Evolutionary conservation across 768 basidiomycete genomes (phyloP).

Genomic region (Serendipita sp.): DNA sequence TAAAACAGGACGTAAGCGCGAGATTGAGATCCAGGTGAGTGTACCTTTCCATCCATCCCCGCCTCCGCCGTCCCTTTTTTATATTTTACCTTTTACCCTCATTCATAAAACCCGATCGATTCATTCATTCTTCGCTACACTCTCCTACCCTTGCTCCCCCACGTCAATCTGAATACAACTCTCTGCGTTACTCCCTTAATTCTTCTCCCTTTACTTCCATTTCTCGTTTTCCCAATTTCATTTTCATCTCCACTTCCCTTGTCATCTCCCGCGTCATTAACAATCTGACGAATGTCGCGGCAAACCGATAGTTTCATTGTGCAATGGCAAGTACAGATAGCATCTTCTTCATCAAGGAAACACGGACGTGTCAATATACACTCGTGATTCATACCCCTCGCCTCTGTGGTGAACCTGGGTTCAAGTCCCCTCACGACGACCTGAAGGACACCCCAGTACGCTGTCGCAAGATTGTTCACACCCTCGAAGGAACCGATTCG

Average conservation of each 20-base stretch:
- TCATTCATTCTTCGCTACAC: too few species aligned
- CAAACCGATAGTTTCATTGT: conserved; percentile 62
- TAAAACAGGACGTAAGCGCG: conserved; percentile 72
- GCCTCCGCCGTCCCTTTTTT: conserved; percentile 6
- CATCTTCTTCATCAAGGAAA: conserved; percentile 83
- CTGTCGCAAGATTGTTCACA: conserved; percentile 56
- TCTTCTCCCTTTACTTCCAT: too few species aligned
- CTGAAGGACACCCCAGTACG: conserved; percentile 55
- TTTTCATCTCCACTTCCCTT: too few species aligned
- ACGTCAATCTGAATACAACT: too few species aligned
- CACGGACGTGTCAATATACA: conserved; percentile 87
- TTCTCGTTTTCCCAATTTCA: too few species aligned
- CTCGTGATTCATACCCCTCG: conserved; percentile 90
- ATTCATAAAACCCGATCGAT: conserved; percentile 7
- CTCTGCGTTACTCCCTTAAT: too few species aligned
- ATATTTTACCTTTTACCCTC: not conserved
- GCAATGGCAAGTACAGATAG: conserved; percentile 87
- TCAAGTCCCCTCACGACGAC: conserved; percentile 57
- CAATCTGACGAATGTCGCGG: not conserved
- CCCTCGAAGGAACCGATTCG: conserved; percentile 11
- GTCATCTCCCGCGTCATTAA: conserved; percentile 10
- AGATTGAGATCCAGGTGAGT: conserved; percentile 87
- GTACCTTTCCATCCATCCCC: not conserved
- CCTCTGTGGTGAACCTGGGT: conserved; percentile 84
- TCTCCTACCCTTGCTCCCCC: too few species aligned